Base-by-base conservation (phyloP, 805 yeast genomes). In the Zygosaccharomyces lentus region DNA sequence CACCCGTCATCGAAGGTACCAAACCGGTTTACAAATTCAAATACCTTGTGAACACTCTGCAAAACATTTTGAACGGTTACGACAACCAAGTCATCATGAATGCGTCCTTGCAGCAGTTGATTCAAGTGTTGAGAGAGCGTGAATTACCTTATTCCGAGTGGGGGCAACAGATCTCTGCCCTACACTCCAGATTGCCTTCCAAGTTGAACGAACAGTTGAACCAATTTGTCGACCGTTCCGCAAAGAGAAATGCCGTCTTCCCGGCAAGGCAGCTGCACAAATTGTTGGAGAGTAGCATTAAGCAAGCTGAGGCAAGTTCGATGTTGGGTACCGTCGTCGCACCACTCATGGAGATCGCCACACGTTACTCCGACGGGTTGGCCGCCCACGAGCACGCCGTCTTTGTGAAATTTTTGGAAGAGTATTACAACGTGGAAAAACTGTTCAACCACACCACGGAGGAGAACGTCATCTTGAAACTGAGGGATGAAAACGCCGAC, bases 41-140 rank as follows among this genome's bases (percentile, higher is more conserved):
- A 48, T 71, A 76, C 25, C 67, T 79, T 54, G 67, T 80, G 39
- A 64, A 77, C 4, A 79, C 87, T 50, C 74, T 93, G 66, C 71
- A 77, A 54, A 84, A 90, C 69, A 91, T 90, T 52, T 75, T 95
- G 64, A 76, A 77, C 41, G 99, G 99, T 53, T 93, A 78, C 59
- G 99, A 95, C 66, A 91, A 93, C 70, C 98, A 91, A 72, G 95
- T 88, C 53, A 87, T 90, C 52, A 80, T 93, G 95, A 83, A 82
- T 57, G 73, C 86, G 12, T 84, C 96, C 26, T 77, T 93, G 59
- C 79, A 81, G 59, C 81, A 76, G 49, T 73, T 90, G 58, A 76
- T 85, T 51, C 82, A 77, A 45, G 82, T 86, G 12, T 73, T 95
- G 69, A 80, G 84, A 62, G 80, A 88, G 61, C 84, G 82, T 40